Conservation (phyloP, 352 stramenopile genomes). For the Pythium aristosporum region DNA sequence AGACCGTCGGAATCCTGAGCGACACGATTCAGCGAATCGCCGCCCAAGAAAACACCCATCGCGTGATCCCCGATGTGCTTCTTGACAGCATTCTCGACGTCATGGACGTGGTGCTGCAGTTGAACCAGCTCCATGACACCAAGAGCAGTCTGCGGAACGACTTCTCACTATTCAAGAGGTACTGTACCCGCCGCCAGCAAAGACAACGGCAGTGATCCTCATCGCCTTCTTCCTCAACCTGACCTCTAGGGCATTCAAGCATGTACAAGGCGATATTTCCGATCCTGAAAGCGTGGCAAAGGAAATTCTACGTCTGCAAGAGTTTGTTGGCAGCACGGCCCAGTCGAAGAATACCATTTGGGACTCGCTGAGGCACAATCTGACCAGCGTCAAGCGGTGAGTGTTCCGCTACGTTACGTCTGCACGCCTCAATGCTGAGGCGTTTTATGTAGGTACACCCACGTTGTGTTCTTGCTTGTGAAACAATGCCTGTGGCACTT, state of each 20-base stretch:
- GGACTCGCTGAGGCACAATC: constrained; percentile 56
- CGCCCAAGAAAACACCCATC: constrained; percentile 61
- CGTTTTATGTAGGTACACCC: constrained; percentile 39
- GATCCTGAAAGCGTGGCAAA: constrained; percentile 45
- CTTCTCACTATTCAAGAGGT: constrained; percentile 77
- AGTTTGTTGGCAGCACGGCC: constrained; percentile 55
- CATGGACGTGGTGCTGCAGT: constrained; percentile 60
- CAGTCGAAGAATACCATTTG: constrained; percentile 61
- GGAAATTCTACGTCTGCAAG: constrained; percentile 58
- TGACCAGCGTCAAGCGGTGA: constrained; percentile 68
- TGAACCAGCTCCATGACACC: constrained; percentile 65
- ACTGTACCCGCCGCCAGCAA: neutral
- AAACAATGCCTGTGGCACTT: constrained; percentile 49
- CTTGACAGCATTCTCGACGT: constrained; percentile 58
- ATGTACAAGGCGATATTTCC: constrained; percentile 39
- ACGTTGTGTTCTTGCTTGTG: constrained; percentile 58
- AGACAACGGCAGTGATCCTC: neutral
- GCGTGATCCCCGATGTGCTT: constrained; percentile 59
- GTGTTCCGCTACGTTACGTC: no score
- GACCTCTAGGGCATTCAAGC: constrained; percentile 42
- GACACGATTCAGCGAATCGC: constrained; percentile 72
- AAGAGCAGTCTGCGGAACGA: constrained; percentile 75
- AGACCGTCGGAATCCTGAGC: constrained; percentile 60
- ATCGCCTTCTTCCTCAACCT: neutral
- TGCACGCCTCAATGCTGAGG: neutral